A percentile compares a stretch with the other conserved stretches of the same genome.
phyloP scores from a whole-genome alignment of 176 grass and related monocot species.

The Zea luxurians region DNA sequence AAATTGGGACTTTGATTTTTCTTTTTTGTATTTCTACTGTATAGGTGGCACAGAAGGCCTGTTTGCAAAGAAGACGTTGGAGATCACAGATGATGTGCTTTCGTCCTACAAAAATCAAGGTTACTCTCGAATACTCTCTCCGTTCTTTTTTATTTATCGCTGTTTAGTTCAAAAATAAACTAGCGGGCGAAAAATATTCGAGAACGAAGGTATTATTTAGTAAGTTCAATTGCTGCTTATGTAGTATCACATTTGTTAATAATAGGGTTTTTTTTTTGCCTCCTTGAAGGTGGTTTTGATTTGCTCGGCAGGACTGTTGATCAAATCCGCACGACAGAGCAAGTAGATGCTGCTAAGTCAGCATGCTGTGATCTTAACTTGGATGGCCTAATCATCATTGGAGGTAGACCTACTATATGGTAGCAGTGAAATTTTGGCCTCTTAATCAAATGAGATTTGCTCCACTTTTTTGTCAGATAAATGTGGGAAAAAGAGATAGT shows the following conservation, averaged over 20 bases:
- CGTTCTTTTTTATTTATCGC: too few relatives aligned
- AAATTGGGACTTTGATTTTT: not conserved
- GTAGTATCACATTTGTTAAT: not conserved
- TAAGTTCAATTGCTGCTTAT: not conserved
- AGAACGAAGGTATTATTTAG: not conserved
- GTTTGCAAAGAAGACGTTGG: constrained; percentile 41
- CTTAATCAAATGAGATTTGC: not conserved
- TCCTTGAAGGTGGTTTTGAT: constrained; percentile 53
- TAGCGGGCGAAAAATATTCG: too few relatives aligned
- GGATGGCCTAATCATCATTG: constrained; percentile 50
- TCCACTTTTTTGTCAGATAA: not conserved
- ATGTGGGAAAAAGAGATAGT: not conserved
- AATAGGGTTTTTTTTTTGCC: not conserved
- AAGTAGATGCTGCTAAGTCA: constrained; percentile 48
- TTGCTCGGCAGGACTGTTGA: constrained; percentile 51
- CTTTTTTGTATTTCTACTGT: not conserved
- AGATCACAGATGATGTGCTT: constrained; percentile 30
- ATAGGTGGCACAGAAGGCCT: constrained; percentile 58
- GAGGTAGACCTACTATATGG: constrained; percentile 31
- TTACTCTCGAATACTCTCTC: not conserved
- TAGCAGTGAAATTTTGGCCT: not conserved
- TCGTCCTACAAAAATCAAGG: constrained; percentile 38
- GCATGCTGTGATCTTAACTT: constrained; percentile 38
- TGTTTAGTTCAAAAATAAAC: too few relatives aligned
- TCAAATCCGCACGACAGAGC: constrained; percentile 48